Conservation (phyloP, 2,329 filamentous ascomycete genomes). For the Ophiosphaerella herpotricha region DNA sequence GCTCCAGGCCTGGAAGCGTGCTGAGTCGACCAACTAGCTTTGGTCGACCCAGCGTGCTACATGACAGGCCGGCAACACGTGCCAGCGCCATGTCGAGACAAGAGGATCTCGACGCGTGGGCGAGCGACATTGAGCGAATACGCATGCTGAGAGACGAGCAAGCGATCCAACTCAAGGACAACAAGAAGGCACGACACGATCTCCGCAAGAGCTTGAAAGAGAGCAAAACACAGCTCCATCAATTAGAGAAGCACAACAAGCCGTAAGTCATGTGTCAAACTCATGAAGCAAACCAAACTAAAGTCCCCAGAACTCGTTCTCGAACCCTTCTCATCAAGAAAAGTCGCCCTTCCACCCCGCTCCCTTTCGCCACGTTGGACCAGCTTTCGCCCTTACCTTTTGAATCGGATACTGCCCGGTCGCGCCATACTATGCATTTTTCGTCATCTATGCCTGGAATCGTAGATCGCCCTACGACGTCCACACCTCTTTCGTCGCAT, state of each 20-base stretch:
- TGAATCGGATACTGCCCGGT: constrained; percentile 3
- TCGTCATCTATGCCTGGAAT: not conserved
- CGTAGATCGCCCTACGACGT: constrained; percentile 1
- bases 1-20: constrained; percentile 14
- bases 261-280: constrained; percentile 13
- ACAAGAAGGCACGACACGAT: constrained; percentile 34
- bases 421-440: constrained; percentile 5
- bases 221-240: constrained; percentile 38
- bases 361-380: not conserved
- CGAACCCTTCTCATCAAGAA: constrained; percentile 16
- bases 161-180: constrained; percentile 37
- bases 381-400: not conserved
- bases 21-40: constrained; percentile 7
- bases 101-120: constrained; percentile 36
- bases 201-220: constrained; percentile 40
- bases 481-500: not conserved
- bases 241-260: constrained; percentile 31
- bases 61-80: constrained; percentile 25
- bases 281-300: not conserved
- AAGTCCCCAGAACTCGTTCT: constrained; percentile 7
- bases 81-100: constrained; percentile 20
- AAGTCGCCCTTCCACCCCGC: constrained; percentile 7
- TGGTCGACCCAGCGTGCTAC: constrained; percentile 9
- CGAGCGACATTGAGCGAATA: constrained; percentile 39
- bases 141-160: constrained; percentile 41